Evolutionary conservation across 2,329 filamentous ascomycete species (phyloP), one percentile per base, ranked within the genome.

Genomic region (Penicillium sp.): DNA sequence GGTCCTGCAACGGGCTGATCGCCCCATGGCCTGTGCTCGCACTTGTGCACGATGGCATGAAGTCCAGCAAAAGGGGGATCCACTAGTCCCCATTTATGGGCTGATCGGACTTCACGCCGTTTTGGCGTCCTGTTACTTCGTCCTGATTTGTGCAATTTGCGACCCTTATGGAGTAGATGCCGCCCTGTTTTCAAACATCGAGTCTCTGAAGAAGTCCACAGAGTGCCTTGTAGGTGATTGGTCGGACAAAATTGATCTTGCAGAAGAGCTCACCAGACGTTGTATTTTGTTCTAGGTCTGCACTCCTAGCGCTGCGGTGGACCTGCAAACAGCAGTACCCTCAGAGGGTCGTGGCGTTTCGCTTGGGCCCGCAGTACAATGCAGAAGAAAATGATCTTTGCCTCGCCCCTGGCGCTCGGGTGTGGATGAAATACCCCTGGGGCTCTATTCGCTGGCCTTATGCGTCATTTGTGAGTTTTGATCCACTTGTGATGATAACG

Each of bases 31-130:
- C 57, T 58, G 59, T 63, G 61, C 61, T 53, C 42, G 55, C 56
- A 37, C 54, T 63, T 59, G 60, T 63, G 56, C 63, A 62, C 55
- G 56, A 64, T 61, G 57, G 59, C 58, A 63, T 65, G 55, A 59
- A 62, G 48, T 53, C 24, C 35, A 21, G 21, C n/a, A n/a, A 39
- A 37, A 21, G 10, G 19, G 8, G 9, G 35, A 10, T n/a, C 39
- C 39, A 47, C 56, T 54, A 57, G 26, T 52, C 43, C 48, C 14
- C 44, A 27, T 46, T 26, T 21, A 37, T 47, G 45, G 35, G 48
- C 29, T 42, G 54, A 55, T 62, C 61, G 60, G 63, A 59, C 54
- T 60, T 60, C 22, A 37, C n/a, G 50, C 62, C 61, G 54, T 58
- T 31, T 55, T 52, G 51, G 35, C 35, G 22, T 42, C 31, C 24